Evolutionary conservation across 2,329 filamentous ascomycete species (phyloP), one percentile per base, ranked within the genome.

Genomic region (Huntiella moniliformis): DNA sequence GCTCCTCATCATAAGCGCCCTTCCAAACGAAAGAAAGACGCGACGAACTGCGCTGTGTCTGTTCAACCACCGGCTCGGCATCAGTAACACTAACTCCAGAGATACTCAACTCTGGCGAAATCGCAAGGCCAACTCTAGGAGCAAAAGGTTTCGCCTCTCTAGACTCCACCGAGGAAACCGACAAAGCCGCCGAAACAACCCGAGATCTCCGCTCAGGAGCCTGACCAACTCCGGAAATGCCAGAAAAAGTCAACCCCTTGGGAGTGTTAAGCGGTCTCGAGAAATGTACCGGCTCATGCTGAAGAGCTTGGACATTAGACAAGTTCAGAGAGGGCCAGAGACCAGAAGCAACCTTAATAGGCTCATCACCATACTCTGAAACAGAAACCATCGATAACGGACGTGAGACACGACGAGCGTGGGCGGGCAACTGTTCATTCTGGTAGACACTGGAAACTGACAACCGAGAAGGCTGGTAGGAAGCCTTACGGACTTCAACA

Each of bases 81-180:
- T 41, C 18, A 12, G 42, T 18, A 16, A 15, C 18, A 10, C 22
- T 35, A 16, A 37, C 12, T 12, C 37, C 33, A n/a, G 42, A 44
- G 28, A 44, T 37, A 16, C 17, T 46, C 33, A 41, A 39, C 35
- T 39, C 7, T 11, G 51, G 50, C 10, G 45, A 34, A 17, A 38
- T 38, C 3, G 39, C 18, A 6, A 32, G 8, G 6, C 22, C 22
- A 28, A 28, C 22, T 10, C 22, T 8, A 28, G 22, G 22, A 17
- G 46, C 43, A 33, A 53, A 45, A 12, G 57, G 53, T 42, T 56
- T 53, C n/a, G 56, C 50, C 36, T 51, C 47, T 48, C 55, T 53
- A 3, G 53, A 50, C 22, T 53, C 51, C 17, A 58, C 41, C 5
- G 48, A 43, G 13, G 46, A 53, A 17, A 56, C 47, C 11, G 52